phyloP scores from a whole-genome alignment of 2,329 filamentous ascomycete species.

The Teratosphaeria zuluensis region DNA sequence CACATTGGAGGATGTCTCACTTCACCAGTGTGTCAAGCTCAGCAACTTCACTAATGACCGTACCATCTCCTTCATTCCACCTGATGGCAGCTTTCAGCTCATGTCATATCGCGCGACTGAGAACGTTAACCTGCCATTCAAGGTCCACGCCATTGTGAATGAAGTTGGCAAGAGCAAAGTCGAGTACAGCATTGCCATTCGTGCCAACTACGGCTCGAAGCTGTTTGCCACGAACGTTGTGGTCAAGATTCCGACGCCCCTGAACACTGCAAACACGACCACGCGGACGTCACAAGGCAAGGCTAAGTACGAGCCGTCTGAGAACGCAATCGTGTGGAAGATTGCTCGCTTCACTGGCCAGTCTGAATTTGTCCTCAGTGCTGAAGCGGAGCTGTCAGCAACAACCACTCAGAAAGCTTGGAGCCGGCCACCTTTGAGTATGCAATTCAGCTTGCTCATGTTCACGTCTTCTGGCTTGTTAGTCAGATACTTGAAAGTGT shows the following conservation, averaged over 20 bases:
- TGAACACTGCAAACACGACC: constrained; percentile 90
- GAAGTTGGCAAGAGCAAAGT: constrained; percentile 96
- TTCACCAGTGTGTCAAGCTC: constrained; percentile 94
- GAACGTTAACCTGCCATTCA: constrained; percentile 97
- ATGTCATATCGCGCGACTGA: constrained; percentile 98
- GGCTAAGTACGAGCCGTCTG: constrained; percentile 94
- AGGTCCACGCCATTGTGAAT: constrained; percentile 96
- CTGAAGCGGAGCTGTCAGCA: constrained; percentile 83
- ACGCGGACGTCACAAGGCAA: constrained; percentile 93
- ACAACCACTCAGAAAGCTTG: constrained; percentile 99
- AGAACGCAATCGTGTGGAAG: constrained; percentile 99
- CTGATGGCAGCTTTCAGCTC: constrained; percentile 95
- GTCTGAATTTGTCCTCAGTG: constrained; percentile 88
- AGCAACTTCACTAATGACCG: constrained; percentile 96
- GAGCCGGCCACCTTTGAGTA: constrained; percentile 82
- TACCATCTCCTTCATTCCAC: constrained; percentile 97
- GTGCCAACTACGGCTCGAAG: constrained; percentile 92
- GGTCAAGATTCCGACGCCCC: constrained; percentile 84
- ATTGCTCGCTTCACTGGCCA: constrained; percentile 98
- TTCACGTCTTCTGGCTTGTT: constrained; percentile 90
- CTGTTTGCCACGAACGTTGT: constrained; percentile 96
- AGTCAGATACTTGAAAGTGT: constrained; percentile 93
- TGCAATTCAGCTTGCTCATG: constrained; percentile 93
- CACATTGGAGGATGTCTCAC: constrained; percentile 94
- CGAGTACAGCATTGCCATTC: constrained; percentile 95